Base-by-base conservation (phyloP, 768 basidiomycete species). In the Kwoniella europaea region DNA sequence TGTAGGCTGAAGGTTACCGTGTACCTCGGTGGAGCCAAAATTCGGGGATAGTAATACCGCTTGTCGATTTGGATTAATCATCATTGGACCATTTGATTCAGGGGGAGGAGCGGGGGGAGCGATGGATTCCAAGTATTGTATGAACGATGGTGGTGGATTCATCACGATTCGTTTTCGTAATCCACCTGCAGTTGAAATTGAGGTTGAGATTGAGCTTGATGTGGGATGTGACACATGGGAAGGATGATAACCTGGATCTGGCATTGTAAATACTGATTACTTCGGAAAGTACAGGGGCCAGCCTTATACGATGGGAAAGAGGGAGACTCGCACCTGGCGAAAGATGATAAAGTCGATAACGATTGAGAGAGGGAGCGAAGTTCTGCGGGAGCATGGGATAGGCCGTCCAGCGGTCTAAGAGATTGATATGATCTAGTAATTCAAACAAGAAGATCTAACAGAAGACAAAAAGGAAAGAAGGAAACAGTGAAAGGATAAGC, bases 71-170 rank as follows among this genome's bases (percentile, higher is more conserved):
- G 69, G 69, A 15, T 52, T 59, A 29, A 79, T 65, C 41, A 67
- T 71, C 52, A 79, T 63, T 13, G 74, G 73, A 10, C 61, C 71
- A 27, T 72, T 72, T 50, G 68, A 46, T 18, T n/a, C 69, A 43
- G 53, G 52, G 22, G 20, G 20, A 53, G 63, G 62, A 12, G 27
- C 27, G 10, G 58, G 59, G 42, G 68, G 56, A 20, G 63, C 53
- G 18, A 70, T 22, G 18, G 55, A 44, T 9, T 76, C 74, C 18
- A 76, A 67, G 44, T 71, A 65, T 18, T 73, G 60, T n/a, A 79
- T 62, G 68, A 77, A 79, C 3, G 74, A 74, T 56, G 70, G 35
- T 29, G 78, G 78, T 7, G 78, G 78, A 46, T 77, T 77, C 72
- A 79, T 74, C 44, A 76, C 73, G 52, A 79, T 77, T 24, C 78